phyloP scores from a whole-genome alignment of 177 flowering plant species.

The Vitis hybrid region DNA sequence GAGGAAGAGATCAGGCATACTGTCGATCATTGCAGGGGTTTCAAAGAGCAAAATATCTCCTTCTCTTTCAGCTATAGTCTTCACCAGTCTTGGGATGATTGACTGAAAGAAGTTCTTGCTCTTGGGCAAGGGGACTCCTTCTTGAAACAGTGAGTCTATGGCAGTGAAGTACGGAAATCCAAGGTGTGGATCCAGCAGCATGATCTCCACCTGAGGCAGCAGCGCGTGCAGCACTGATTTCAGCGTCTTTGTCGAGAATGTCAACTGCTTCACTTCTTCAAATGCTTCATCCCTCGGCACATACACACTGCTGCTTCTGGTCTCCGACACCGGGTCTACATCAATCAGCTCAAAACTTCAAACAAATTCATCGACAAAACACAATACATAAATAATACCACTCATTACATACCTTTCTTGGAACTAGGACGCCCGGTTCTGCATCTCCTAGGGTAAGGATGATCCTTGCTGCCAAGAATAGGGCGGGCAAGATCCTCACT shows the following conservation, averaged over 20 bases:
- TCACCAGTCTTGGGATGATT: constrained; percentile 20
- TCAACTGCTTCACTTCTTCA: constrained; percentile 27
- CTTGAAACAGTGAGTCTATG: constrained; percentile 25
- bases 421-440: constrained; percentile 56
- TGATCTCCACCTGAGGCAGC: constrained; percentile 17
- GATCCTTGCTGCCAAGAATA: constrained; percentile 48
- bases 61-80: background rate
- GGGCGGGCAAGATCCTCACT: constrained; percentile 38
- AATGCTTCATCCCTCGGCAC: constrained; percentile 55
- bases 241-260: constrained; percentile 18
- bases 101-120: background rate
- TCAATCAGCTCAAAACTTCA: no score
- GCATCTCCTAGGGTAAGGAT: constrained; percentile 76
- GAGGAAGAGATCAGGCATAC: constrained; percentile 28
- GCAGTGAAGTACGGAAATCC: constrained; percentile 29
- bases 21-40: constrained; percentile 33
- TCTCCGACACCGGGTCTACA: constrained; percentile 48
- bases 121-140: constrained; percentile 23
- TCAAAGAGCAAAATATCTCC: constrained; percentile 16
- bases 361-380: no score
- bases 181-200: constrained; percentile 4
- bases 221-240: constrained; percentile 20
- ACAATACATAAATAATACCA: background rate
- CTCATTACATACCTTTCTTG: constrained; percentile 26
- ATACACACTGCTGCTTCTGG: constrained; percentile 17